These are phyloP conservation scores for Cochlearia excelsa DNA, from an alignment of 345 rosid genomes.

Conservation along the genomic window DNA sequence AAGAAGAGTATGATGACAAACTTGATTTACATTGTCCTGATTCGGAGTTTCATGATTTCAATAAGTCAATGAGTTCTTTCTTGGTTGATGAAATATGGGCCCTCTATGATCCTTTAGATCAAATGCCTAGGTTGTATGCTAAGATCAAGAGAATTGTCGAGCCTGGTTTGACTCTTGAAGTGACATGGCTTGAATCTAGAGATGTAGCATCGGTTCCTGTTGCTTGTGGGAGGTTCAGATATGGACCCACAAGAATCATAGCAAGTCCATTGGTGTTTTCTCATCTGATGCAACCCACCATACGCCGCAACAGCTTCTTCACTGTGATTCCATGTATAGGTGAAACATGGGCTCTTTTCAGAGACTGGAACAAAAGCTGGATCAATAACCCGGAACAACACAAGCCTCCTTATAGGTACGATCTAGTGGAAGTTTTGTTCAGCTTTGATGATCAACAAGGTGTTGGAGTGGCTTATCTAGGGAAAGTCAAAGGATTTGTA, in stretches of 20 bases:
- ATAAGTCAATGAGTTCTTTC: conserved; percentile 47
- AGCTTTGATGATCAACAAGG: conserved; percentile 43
- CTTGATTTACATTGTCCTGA: conserved; percentile 40
- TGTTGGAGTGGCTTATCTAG: conserved; percentile 55
- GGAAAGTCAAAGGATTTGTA: conserved; percentile 70
- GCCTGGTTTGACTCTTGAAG: conserved; percentile 42
- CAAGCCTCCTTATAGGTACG: conserved; percentile 46
- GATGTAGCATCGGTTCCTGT: conserved; percentile 40
- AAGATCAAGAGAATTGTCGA: conserved; percentile 45
- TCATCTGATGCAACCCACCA: conserved; percentile 41
- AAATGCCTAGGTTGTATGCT: conserved; percentile 77
- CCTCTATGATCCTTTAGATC: conserved; percentile 57
- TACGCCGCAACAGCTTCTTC: conserved; percentile 25
- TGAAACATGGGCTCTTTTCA: conserved; percentile 87
- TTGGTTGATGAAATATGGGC: conserved; percentile 70
- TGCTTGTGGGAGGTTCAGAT: conserved; percentile 56
- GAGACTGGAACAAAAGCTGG: conserved; percentile 58
- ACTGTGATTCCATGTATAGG: conserved; percentile 61
- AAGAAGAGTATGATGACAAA: conserved; percentile 24
- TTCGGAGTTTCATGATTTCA: conserved; percentile 69
- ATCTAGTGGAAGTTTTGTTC: conserved; percentile 60
- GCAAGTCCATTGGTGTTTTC: conserved; percentile 53
- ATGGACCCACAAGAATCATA: conserved; percentile 35
- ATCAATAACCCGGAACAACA: conserved; percentile 20
- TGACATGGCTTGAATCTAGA: conserved; percentile 62